These are phyloP conservation scores for Termitomyces sp. DNA, from an alignment of 768 basidiomycete species.

Conservation along the genomic window DNA sequence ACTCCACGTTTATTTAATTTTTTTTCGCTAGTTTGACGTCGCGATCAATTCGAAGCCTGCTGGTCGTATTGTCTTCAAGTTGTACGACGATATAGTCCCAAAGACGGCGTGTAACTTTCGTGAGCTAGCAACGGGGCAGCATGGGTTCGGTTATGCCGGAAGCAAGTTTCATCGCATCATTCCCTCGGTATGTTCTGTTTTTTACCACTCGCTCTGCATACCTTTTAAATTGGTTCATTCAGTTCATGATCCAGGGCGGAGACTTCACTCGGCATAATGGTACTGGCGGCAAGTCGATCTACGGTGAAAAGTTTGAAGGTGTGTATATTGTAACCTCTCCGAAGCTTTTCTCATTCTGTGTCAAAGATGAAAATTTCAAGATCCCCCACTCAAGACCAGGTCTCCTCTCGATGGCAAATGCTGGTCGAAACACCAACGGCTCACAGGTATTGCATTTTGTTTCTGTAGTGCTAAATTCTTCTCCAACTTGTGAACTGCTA, in stretches of 20 bases:
- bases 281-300: slow-evolving; percentile 83
- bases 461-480: background rate
- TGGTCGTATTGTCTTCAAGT: slow-evolving; percentile 76
- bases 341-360: background rate
- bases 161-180: slow-evolving; percentile 72
- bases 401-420: slow-evolving; percentile 84
- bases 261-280: slow-evolving; percentile 77
- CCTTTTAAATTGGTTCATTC: background rate
- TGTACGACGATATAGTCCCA: slow-evolving; percentile 81
- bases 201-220: background rate
- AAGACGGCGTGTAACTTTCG: slow-evolving; percentile 79
- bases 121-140: slow-evolving; percentile 62
- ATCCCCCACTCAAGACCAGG: slow-evolving; percentile 57
- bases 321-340: slow-evolving; percentile 12
- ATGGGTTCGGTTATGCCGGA: slow-evolving; percentile 67
- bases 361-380: slow-evolving; percentile 65
- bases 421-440: slow-evolving; percentile 76
- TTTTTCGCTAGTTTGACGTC: slow-evolving; percentile 51
- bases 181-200: slow-evolving; percentile 39
- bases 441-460: slow-evolving; percentile 47
- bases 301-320: slow-evolving; percentile 76
- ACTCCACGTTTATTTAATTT: background rate
- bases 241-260: slow-evolving; percentile 87
- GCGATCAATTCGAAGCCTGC: slow-evolving; percentile 52
- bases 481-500: slow-evolving; percentile 14